Evolutionary conservation across 1,284 basidiomycete species (phyloP), one percentile per base, ranked within the genome.

Genomic region (Trichosporon asahii): DNA sequence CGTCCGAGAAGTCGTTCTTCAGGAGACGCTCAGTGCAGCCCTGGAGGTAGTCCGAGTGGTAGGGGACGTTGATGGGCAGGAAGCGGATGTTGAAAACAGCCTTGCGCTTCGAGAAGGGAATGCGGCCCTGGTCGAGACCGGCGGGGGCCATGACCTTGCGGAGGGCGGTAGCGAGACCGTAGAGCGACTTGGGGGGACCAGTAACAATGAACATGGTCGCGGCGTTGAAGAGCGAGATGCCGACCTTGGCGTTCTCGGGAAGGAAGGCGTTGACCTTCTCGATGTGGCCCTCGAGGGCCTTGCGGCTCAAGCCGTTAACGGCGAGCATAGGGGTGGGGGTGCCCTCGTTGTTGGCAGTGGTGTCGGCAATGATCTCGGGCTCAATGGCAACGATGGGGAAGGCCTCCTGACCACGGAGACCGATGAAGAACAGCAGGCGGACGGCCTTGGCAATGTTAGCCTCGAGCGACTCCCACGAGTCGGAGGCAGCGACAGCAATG

Each of bases 311-410:
- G 37, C 95, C 96, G 7, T 90, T 90, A 76, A 99, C 89, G 35
- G 91, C 89, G 72, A 99, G 85, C 96, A 99, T 99, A 70, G 96
- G 95, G 29, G 90, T 91, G 7, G 97, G 97, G 11, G 87, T 87
- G 55, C 96, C 97, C 84, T 99, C 96, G 66, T 94, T 94, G 69
- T 94, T 93, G 67, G 95, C 93, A 72, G 96, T 84, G 49, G 93
- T 88, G 78, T 98, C 94, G 77, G 92, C 88, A 70, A 96, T 88
- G 73, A 99, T 90, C 74, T 88, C 86, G 6, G 95, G 95, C 78
- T 97, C 94, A 68, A 99, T 85, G 1, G 95, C 89, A 70, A 95
- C 88, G 33, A 95, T 86, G n/a, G 97, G 96, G 89, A 99, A 99
- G 21, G 90, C 90, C 80, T 95, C 90, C 84, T 98, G 95, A 53